These are phyloP conservation scores for Jacaranda copaia DNA, from an alignment of 257 asterid species.

Conservation along the genomic window DNA sequence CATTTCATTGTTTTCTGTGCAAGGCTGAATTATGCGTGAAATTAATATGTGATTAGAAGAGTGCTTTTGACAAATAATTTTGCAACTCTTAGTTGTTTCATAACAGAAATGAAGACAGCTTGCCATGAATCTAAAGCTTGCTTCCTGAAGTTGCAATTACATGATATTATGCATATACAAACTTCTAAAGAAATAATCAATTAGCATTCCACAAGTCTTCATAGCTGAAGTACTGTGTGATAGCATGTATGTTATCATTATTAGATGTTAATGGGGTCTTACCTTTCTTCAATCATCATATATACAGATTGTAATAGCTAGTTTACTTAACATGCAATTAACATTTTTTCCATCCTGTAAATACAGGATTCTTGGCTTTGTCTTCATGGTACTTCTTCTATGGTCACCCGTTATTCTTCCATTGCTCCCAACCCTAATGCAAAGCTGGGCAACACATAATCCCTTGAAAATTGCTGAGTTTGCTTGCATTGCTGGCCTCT, in stretches of 20 bases:
- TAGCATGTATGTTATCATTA: constrained; percentile 5
- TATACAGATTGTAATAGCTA: constrained; percentile 24
- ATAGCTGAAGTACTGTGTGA: constrained; percentile 2
- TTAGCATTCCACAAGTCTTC: constrained; percentile 14
- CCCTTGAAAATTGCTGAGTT: constrained; percentile 72
- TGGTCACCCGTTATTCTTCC: constrained; percentile 95
- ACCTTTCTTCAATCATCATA: constrained; percentile 22
- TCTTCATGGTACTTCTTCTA: constrained; percentile 84
- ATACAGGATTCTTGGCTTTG: constrained; percentile 81
- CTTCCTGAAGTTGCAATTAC: constrained; percentile 25
- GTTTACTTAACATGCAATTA: constrained; percentile 18
- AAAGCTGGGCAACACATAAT: constrained; percentile 72
- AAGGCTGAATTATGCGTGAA: background rate
- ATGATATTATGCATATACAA: constrained; percentile 7
- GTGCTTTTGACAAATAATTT: constrained; percentile 2
- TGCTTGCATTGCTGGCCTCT: constrained; percentile 85
- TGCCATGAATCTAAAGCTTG: constrained; percentile 26
- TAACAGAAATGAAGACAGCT: constrained; percentile 17
- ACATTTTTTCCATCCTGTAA: constrained; percentile 15
- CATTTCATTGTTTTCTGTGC: background rate
- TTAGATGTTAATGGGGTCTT: constrained; percentile 1
- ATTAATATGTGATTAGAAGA: background rate
- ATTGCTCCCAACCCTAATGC: constrained; percentile 82
- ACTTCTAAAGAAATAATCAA: constrained; percentile 10
- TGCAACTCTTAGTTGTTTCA: constrained; percentile 16